Evolutionary conservation across 2,329 filamentous ascomycete genomes (phyloP), one percentile per base, ranked within the genome.

Genomic region (Claviceps sp.): DNA sequence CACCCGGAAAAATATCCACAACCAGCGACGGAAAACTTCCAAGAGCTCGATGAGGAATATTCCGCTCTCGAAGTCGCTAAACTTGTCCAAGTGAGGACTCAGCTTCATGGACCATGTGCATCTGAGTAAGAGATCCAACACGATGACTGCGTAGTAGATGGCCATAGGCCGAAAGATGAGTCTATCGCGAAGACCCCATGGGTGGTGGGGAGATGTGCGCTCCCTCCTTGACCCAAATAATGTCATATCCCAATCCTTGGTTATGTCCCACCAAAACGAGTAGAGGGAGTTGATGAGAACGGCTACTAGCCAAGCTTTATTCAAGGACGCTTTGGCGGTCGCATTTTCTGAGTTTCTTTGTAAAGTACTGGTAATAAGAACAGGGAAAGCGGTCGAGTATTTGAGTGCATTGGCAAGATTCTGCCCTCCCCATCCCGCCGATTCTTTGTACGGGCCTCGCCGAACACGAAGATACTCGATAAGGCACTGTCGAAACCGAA

Each of bases 241-340:
- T 0, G 85, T 87, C 56, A 98, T 75, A 63, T 97, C 93, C 93
- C 93, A 98, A 73, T 98, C 93, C 71, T 90, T 93, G 52, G 88
- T 78, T 34, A 97, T 82, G 62, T 98, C 93, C 93, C 93, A 98
- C 74, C 93, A 98, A 72, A 97, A 97, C n/a, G 86, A 89, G 70
- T 95, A 98, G 45, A 86, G 73, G 14, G 88, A 94, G 67, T 98
- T 96, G 60, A 93, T 63, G 37, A 88, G 72, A 34, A 88, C 85
- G 44, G 85, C 85, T 38, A 77, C 68, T 34, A 94, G 72, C 83
- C 88, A 93, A 47, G 72, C 70, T 42, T 72, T 72, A 65, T 79
- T 77, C 53, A 79, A 63, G 0, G 64, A 61, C 3, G 70, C 64
- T 55, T 69, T 67, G 5, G 71, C 67, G 38, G 64, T 63, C 14